These are phyloP conservation scores for Clarireedia homoeocarpa DNA, from an alignment of 2,329 filamentous ascomycete species.

Conservation along the genomic window DNA sequence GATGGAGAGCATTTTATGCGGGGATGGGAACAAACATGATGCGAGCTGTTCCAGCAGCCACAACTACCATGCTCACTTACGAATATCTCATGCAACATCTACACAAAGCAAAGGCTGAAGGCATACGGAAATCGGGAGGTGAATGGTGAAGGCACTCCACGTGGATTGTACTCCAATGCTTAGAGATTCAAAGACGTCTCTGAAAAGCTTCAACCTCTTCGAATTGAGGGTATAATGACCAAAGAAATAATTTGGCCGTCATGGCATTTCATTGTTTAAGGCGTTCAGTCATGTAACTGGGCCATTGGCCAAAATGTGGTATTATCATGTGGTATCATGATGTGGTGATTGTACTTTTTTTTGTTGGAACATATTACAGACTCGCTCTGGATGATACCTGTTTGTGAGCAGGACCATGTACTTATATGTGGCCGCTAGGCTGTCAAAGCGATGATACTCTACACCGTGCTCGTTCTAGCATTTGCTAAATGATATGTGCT, in stretches of 20 bases:
- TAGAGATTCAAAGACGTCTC: neutral
- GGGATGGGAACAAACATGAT: slow-evolving; percentile 98
- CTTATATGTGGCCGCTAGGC: slow-evolving; percentile 13
- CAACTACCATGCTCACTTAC: slow-evolving; percentile 96
- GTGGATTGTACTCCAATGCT: neutral
- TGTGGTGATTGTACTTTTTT: neutral
- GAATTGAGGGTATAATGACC: neutral
- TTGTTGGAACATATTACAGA: slow-evolving; percentile 10
- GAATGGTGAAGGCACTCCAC: slow-evolving; percentile 8
- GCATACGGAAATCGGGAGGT: slow-evolving; percentile 17
- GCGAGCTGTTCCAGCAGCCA: slow-evolving; percentile 86
- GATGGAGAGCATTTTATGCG: slow-evolving; percentile 93
- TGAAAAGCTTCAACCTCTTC: neutral
- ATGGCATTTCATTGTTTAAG: slow-evolving; percentile 11
- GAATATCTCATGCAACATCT: slow-evolving; percentile 53
- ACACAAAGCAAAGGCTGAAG: slow-evolving; percentile 23
- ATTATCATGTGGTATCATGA: slow-evolving; percentile 7
- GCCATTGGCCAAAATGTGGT: neutral
- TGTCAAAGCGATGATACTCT: neutral
- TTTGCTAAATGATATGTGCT: neutral
- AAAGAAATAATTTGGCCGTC: neutral
- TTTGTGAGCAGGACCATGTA: slow-evolving; percentile 10
- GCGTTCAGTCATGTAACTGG: slow-evolving; percentile 15
- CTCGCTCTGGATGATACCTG: slow-evolving; percentile 10
- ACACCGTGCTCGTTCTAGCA: neutral